These are phyloP conservation scores for Boletus tylopilopsis DNA, from an alignment of 768 basidiomycete genomes.

Conservation along the genomic window DNA sequence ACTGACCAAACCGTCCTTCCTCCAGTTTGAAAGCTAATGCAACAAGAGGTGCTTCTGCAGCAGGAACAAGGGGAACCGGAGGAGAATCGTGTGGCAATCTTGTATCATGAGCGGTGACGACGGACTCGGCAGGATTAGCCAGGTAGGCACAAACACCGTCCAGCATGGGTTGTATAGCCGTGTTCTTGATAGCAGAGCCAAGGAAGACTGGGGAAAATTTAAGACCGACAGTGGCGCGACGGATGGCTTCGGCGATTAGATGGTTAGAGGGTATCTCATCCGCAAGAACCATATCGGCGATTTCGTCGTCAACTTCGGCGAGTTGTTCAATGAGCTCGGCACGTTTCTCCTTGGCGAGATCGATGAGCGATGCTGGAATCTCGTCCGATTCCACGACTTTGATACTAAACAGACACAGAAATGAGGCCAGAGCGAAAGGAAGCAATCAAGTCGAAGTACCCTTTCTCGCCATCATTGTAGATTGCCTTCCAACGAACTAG, in stretches of 20 bases:
- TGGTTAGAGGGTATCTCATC: constrained; percentile 71
- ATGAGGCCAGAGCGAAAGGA: background rate
- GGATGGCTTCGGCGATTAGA: constrained; percentile 81
- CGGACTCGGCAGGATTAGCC: constrained; percentile 79
- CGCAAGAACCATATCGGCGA: constrained; percentile 88
- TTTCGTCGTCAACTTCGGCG: constrained; percentile 92
- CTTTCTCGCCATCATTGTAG: constrained; percentile 93
- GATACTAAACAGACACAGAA: constrained; percentile 42
- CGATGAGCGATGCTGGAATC: constrained; percentile 73
- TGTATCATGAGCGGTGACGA: constrained; percentile 80
- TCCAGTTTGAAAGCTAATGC: constrained; percentile 98
- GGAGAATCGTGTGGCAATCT: constrained; percentile 61
- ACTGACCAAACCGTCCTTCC: constrained; percentile 93
- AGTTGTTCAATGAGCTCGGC: constrained; percentile 90
- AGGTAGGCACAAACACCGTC: constrained; percentile 97
- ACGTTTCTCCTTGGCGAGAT: constrained; percentile 80
- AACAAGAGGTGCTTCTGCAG: constrained; percentile 82
- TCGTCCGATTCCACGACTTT: constrained; percentile 80
- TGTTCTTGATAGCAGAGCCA: constrained; percentile 97
- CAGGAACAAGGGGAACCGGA: constrained; percentile 73
- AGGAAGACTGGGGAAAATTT: constrained; percentile 97
- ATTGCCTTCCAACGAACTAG: constrained; percentile 91
- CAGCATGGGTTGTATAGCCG: constrained; percentile 87
- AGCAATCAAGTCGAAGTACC: constrained; percentile 48
- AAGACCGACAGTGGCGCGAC: constrained; percentile 81